These are phyloP conservation scores for Gracilariopsis chorda DNA, from an alignment of 23 red algal genomes.

Conservation along the genomic window DNA sequence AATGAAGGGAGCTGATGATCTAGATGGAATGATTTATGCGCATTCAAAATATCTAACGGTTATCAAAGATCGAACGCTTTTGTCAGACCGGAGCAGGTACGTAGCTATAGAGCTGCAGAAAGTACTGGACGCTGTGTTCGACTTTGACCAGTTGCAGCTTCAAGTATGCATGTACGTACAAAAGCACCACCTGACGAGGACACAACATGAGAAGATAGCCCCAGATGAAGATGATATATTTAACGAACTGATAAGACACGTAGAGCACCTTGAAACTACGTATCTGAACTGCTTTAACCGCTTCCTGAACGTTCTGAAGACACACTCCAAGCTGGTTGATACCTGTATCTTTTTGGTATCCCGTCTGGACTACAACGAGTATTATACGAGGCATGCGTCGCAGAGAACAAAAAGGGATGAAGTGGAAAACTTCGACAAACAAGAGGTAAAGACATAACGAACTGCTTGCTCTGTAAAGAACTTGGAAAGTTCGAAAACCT, in stretches of 20 bases:
- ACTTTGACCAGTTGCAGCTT: constrained; percentile 20
- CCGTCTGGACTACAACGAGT: constrained; percentile 78
- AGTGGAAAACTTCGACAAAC: neutral
- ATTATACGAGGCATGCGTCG: constrained; percentile 56
- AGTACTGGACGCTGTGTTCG: constrained; percentile 30
- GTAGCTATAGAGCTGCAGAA: constrained; percentile 46
- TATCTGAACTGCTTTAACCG: constrained; percentile 36
- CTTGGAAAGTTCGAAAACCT: too few relatives aligned
- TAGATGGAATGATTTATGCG: constrained; percentile 71
- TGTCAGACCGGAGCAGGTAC: constrained; percentile 68
- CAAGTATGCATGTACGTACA: constrained; percentile 16
- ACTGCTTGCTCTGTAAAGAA: too few relatives aligned
- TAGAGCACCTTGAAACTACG: constrained; percentile 40
- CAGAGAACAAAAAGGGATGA: neutral
- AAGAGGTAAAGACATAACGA: neutral
- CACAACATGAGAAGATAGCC: neutral
- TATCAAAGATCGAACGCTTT: constrained; percentile 73
- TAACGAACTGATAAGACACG: neutral
- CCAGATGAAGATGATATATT: neutral
- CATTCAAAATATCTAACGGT: constrained; percentile 59
- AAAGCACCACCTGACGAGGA: neutral
- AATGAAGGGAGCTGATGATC: constrained; percentile 57
- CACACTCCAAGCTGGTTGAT: constrained; percentile 58
- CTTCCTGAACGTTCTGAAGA: constrained; percentile 63
- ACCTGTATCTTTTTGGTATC: constrained; percentile 68